Evolutionary conservation across 768 basidiomycete genomes (phyloP), one percentile per base, ranked within the genome.

Genomic region (Piloderma croceum): DNA sequence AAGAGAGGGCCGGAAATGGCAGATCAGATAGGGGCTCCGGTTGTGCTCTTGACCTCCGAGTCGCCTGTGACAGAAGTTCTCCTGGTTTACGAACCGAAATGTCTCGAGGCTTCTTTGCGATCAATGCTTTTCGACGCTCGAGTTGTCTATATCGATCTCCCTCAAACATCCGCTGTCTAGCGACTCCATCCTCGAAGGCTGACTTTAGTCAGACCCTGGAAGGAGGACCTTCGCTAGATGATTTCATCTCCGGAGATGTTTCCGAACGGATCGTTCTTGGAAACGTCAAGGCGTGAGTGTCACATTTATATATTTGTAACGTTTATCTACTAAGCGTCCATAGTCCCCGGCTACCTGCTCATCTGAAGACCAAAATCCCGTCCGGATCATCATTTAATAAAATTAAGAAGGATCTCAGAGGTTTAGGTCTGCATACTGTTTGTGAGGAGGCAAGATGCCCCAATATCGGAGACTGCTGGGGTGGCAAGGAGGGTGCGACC

Each of bases 381-480:
- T 88, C 85, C 1, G 89, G 91, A 22, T 69, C 71, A 9, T 90
- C 92, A 2, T 99, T 84, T 61, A 83, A 77, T 48, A 89, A 80
- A 55, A 97, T 99, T 48, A 97, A 94, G 75, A 88, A 84, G 50
- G 96, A 99, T 62, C 72, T 99, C 11, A 73, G 96, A 38, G 94
- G 93, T 2, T 74, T 99, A 2, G 78, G 78, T 6, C 69, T 99
- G 35, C 91, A 96, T 55, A 99, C 96, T 1, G 96, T 99, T 2
- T 99, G 96, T 55, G 96, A 99, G 63, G 96, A 99, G 60, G 96
- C 96, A 24, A 76, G 93, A 47, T 99, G 96, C 69, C 96, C 96
- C 0, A 99, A 99, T 55, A 97, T 99, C 41, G 96, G 94, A n/a
- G 94, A 98, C 56, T 99, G 96, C 55, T 99, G 96, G 96, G 91